Conservation (phyloP, 1,139 yeast species). For the Saccharomyces hybrid region DNA sequence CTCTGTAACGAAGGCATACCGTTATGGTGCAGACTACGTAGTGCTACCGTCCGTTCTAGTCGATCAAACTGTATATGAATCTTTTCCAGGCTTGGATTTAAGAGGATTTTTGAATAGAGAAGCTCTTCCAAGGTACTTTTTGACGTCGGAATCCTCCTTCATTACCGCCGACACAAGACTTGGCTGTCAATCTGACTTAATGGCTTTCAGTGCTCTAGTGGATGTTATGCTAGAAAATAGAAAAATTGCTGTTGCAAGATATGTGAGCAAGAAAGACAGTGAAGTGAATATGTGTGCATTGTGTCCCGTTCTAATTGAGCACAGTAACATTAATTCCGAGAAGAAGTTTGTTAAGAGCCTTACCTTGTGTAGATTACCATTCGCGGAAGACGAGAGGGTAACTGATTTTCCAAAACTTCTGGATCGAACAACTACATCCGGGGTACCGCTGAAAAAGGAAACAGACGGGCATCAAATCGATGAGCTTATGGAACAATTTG, state of each 20-base stretch:
- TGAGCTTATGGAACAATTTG: constrained; percentile 19
- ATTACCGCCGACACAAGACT: constrained; percentile 41
- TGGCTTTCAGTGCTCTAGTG: constrained; percentile 47
- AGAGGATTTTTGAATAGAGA: constrained; percentile 47
- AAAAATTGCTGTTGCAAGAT: constrained; percentile 51
- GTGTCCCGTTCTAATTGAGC: constrained; percentile 40
- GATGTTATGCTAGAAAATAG: constrained; percentile 44
- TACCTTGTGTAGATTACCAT: constrained; percentile 52
- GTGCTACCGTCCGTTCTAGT: constrained; percentile 42
- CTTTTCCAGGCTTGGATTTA: constrained; percentile 50
- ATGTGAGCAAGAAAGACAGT: constrained; percentile 42
- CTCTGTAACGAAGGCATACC: constrained; percentile 45
- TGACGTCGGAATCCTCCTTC: constrained; percentile 53
- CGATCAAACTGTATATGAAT: constrained; percentile 35
- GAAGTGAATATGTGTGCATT: constrained; percentile 52
- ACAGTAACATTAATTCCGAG: constrained; percentile 12
- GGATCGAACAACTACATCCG: constrained; percentile 32
- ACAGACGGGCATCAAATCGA: constrained; percentile 17
- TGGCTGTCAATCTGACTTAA: constrained; percentile 35
- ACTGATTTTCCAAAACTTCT: constrained; percentile 51
- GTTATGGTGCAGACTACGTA: constrained; percentile 57
- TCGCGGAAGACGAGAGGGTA: constrained; percentile 65
- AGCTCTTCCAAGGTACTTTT: constrained; percentile 49
- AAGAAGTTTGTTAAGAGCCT: constrained; percentile 27
- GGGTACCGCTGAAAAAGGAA: constrained; percentile 22